Evolutionary conservation across 73 alveolate genomes (phyloP).

Genomic region (Uronychia binucleata): DNA sequence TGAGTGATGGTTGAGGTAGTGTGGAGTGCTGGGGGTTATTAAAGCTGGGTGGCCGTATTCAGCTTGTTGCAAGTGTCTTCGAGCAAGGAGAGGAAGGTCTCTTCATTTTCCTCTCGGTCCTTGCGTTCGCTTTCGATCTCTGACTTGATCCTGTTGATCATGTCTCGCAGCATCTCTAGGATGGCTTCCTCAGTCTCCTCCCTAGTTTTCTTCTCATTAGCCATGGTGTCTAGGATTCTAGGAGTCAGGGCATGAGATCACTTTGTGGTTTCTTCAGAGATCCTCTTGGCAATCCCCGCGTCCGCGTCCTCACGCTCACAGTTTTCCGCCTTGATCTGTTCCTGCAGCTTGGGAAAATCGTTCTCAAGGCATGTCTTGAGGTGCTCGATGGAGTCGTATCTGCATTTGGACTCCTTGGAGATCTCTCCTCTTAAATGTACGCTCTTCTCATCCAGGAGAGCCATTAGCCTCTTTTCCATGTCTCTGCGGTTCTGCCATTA

Average conservation of each 20-base stretch:
- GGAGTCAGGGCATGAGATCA: too few species aligned
- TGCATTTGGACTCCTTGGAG: slow-evolving; percentile 68
- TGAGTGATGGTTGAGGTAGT: slow-evolving; percentile 13
- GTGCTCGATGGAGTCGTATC: slow-evolving; percentile 67
- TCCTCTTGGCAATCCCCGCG: slow-evolving; percentile 60
- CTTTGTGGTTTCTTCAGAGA: slow-evolving; percentile 85
- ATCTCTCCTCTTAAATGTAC: slow-evolving; percentile 59
- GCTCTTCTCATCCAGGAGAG: slow-evolving; percentile 69
- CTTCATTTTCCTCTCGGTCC: slow-evolving; percentile 91
- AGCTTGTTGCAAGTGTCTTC: slow-evolving; percentile 94
- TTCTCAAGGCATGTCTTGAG: slow-evolving; percentile 81
- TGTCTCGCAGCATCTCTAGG: slow-evolving; percentile 89
- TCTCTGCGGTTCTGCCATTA: slow-evolving; percentile 63
- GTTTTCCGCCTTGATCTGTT: slow-evolving; percentile 76
- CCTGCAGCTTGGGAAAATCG: slow-evolving; percentile 89
- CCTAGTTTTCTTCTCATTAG: slow-evolving; percentile 83
- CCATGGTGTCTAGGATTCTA: slow-evolving; percentile 71
- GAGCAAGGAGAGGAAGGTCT: slow-evolving; percentile 76
- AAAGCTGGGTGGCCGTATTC: slow-evolving; percentile 62
- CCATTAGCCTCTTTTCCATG: slow-evolving; percentile 66
- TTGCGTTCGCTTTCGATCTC: slow-evolving; percentile 84
- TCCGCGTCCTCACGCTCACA: slow-evolving; percentile 89
- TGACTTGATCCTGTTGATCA: slow-evolving; percentile 75
- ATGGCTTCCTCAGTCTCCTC: slow-evolving; percentile 95
- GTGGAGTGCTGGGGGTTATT: slow-evolving; percentile 6